Percentiles rank a stretch among this genome's conserved stretches.
Evolutionary conservation across 225 moss, liverwort and hornwort species (phyloP).

Genomic region (Marchantia polymorpha): DNA sequence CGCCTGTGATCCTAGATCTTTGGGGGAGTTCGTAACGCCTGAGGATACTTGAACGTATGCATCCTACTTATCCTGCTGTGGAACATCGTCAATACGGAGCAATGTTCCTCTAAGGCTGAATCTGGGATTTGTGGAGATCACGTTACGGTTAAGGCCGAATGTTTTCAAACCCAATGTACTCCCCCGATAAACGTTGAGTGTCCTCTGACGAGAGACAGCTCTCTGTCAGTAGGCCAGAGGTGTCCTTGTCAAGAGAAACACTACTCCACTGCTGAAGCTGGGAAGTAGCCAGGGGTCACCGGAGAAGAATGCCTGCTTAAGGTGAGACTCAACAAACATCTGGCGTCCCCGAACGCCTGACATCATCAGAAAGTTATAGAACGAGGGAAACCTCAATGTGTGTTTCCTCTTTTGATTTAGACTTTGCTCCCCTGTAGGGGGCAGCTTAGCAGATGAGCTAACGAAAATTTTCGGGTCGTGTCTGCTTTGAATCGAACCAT

Average conservation of each 20-base stretch:
- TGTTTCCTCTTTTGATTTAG: constrained; percentile 22
- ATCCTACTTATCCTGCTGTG: constrained; percentile 4
- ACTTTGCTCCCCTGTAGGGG: constrained; percentile 17
- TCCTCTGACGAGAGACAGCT: constrained; percentile 5
- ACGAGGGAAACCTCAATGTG: constrained; percentile 15
- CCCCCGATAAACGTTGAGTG: constrained; percentile 6
- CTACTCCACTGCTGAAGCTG: constrained; percentile 5
- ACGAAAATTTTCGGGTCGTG: constrained; percentile 9
- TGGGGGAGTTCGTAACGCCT: constrained; percentile 4
- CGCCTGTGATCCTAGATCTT: constrained; percentile 3
- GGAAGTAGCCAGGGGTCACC: constrained; percentile 19
- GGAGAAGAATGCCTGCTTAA: constrained; percentile 20
- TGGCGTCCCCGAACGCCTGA: constrained; percentile 9
- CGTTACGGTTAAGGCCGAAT: constrained; percentile 15
- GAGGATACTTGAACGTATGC: constrained; percentile 21
- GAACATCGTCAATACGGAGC: background rate
- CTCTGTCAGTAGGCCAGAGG: constrained; percentile 5
- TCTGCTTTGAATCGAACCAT: constrained; percentile 17
- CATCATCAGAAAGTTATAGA: constrained; percentile 5
- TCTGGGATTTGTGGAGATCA: constrained; percentile 13
- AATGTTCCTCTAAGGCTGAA: constrained; percentile 16
- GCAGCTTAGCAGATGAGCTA: constrained; percentile 19
- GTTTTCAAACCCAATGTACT: constrained; percentile 7
- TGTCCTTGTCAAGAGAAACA: constrained; percentile 16
- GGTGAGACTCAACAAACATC: constrained; percentile 19